Evolutionary conservation across 129 eudicot species (phyloP).

Genomic region (Solidago caesia): DNA sequence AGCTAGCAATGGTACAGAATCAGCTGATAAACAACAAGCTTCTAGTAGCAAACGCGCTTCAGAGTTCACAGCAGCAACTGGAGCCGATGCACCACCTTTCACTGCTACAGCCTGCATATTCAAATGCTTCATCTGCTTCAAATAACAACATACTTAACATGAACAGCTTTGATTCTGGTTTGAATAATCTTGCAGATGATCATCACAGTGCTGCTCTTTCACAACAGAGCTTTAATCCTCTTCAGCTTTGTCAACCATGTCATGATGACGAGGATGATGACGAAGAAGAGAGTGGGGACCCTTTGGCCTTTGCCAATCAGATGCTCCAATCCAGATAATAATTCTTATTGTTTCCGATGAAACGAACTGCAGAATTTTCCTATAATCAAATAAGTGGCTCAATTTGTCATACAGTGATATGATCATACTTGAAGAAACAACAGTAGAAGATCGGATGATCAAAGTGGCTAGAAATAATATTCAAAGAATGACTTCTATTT

Average conservation of each 20-base stretch:
- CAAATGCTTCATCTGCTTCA: conserved; percentile 61
- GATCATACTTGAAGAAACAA: conserved; percentile 11
- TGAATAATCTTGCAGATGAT: conserved; percentile 33
- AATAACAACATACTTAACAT: conserved; percentile 46
- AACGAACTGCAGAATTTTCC: neutral
- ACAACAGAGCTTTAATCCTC: conserved; percentile 46
- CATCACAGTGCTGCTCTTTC: conserved; percentile 30
- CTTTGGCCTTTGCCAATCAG: conserved; percentile 52
- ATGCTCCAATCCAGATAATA: conserved; percentile 48
- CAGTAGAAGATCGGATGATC: conserved; percentile 11
- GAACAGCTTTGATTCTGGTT: conserved; percentile 39
- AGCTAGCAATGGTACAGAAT: conserved; percentile 62
- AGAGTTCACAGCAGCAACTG: conserved; percentile 43
- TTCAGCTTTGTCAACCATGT: conserved; percentile 35
- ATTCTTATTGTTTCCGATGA: neutral
- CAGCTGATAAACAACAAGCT: conserved; percentile 60
- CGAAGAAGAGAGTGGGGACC: conserved; percentile 56
- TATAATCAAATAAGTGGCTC: conserved; percentile 18
- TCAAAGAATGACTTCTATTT: neutral
- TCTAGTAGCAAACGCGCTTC: conserved; percentile 52
- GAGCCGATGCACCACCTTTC: conserved; percentile 45
- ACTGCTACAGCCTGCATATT: conserved; percentile 51
- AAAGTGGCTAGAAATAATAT: conserved; percentile 5
- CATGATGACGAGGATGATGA: conserved; percentile 53
- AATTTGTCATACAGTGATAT: conserved; percentile 14